Base-by-base conservation (phyloP, 148 eudicot genomes). In the Persicaria maculosa region DNA sequence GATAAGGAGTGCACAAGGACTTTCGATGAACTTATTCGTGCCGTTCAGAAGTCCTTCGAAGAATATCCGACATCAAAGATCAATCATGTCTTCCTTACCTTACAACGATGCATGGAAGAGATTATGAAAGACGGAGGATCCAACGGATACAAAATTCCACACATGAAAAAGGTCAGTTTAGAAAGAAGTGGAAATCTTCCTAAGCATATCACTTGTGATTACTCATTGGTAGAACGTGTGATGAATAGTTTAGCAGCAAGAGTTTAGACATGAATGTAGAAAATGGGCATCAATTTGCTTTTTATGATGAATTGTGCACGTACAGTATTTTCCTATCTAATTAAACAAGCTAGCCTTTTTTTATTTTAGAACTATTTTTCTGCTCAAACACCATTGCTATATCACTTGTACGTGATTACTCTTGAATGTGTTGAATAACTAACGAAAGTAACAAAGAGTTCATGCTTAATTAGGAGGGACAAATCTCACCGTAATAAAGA, bases 201-300 rank as follows among this genome's bases (percentile, higher is more conserved):
- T 17, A 50, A 8, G 10, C 44, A 52, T 16, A 20, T 72, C 20
- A 72, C n/a, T 50, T 72, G 75, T 72, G 75, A 72, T 53, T 22
- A 16, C 50, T 25, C 43, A 20, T 17, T 72, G 5, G 75, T 72
- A 50, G 40, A 72, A 50, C 48, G 9, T 5, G 58, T 72, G 9
- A 3, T 9, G 44, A 53, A 72, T 53, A 52, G 1, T 31, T 3
- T 31, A 31, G 40, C 40, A 1, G 2, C 40, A 31, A 31, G 40
- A 1, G 40, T 2, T 2, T 31, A 31, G 40, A 31, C 1, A 2
- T 31, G 40, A 31, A 31, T 31, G 40, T 31, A 31, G n/a, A n/a
- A n/a, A n/a, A n/a, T n/a, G n/a, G n/a, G n/a, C n/a, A n/a, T n/a
- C n/a, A n/a, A n/a, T n/a, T n/a, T n/a, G n/a, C n/a, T n/a, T n/a